Base-by-base conservation (phyloP, 176 grass and related monocot species). In the Avena insularis region DNA sequence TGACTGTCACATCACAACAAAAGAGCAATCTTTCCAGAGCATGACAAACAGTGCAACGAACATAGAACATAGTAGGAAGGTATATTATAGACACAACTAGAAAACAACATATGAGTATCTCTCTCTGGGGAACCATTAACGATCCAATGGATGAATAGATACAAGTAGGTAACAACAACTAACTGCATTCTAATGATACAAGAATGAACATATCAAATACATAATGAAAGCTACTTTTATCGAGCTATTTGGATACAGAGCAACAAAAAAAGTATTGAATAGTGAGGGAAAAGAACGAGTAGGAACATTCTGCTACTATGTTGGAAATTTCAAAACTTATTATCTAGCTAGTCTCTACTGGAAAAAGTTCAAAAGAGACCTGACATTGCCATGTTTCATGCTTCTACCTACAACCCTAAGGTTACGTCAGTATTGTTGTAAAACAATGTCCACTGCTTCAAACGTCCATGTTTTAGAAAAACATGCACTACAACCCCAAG, bases 341-440 rank as follows among this genome's bases (percentile, higher is more conserved):
- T 31, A 31, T 31, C 31, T 31, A 31, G 31, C 31, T 31, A 31
- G 31, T 31, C 1, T 31, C 31, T 31, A 31, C 1, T 31, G 31
- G 31, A 31, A 31, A 19, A n/a, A 71, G 78, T 73, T 31, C 31
- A 31, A 31, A 0, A 31, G 31, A 31, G 31, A 31, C 62, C 79
- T 90, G 33, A 86, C 78, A n/a, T 67, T 91, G 70, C 91, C 89
- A 47, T 92, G 82, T 35, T 94, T 97, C 12, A 97, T 71, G 2
- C 95, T 92, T 90, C 92, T 88, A 9, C 95, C 95, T 20, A 93
- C 91, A 23, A 95, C 83, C 61, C 92, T 91, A 23, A 97, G 84
- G 76, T 97, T 14, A 95, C 36, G 3, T 38, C 36, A 38, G 36
- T 38, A 38, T 38, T 38, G 36, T 38, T 38, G 36, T 38, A 38